Percentiles rank a stretch among this genome's conserved stretches.
Conservation (phyloP, 225 moss, liverwort and hornwort genomes). For the Neckera pumila region DNA sequence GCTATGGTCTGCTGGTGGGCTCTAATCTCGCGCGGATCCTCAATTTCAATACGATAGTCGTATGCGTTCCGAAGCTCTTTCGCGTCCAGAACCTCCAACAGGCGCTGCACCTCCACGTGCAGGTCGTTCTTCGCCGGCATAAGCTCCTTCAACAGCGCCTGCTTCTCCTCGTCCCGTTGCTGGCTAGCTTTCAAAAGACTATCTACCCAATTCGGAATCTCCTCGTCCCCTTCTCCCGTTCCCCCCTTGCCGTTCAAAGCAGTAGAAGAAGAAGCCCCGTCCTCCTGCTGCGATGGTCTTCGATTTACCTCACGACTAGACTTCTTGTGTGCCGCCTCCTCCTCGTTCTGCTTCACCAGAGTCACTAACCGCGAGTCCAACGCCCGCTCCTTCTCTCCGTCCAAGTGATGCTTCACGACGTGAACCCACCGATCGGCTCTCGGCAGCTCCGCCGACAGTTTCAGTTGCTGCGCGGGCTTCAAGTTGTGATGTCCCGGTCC, state of each 20-base stretch:
- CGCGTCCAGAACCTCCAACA: background rate
- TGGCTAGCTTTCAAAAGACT: background rate
- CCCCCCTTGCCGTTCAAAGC: background rate
- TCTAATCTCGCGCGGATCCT: background rate
- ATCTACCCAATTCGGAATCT: background rate
- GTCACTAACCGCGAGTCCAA: background rate
- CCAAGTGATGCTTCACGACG: background rate
- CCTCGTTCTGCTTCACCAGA: background rate
- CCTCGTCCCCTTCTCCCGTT: background rate
- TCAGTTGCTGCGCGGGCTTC: background rate
- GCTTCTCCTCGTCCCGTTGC: background rate
- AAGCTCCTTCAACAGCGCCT: background rate
- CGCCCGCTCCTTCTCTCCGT: background rate
- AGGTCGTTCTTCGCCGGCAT: background rate
- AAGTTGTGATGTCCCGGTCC: background rate
- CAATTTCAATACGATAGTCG: accelerated
- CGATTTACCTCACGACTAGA: background rate
- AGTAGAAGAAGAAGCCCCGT: background rate
- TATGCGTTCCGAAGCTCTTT: background rate
- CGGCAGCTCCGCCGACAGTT: background rate
- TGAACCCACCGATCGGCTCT: background rate
- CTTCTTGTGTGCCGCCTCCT: background rate
- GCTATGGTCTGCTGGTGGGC: background rate
- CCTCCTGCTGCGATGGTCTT: background rate
- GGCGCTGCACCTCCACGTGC: background rate